Evolutionary conservation across 371 early-diverging fungal species (phyloP), one percentile per base, ranked within the genome.

Genomic region (Nosema muscidifuracis): DNA sequence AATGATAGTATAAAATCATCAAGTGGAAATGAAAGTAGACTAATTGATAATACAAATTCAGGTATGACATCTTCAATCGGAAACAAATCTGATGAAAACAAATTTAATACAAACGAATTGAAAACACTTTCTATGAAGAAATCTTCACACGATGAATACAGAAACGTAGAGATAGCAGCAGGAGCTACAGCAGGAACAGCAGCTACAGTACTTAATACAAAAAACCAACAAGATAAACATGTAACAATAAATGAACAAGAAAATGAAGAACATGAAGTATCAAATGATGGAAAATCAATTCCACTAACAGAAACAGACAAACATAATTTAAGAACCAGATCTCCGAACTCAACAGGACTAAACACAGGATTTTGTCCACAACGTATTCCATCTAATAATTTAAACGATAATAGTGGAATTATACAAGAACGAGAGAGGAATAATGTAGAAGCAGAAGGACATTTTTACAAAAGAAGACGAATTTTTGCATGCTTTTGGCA

Each of bases 401-500:
- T 36, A 28, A 6, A 26, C 22, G 24, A 40, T 30, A 69, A 65
- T 36, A 57, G 51, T 12, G 73, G 74, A 42, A 61, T 80, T 16
- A 30, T 60, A 3, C 58, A 74, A 55, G 65, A 74, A 28, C 65
- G 80, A 65, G 50, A 65, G 1, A 44, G 67, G 2, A 50, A 68
- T 38, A 38, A 55, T 9, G 62, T 77, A 9, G 40, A 67, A 26
- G 56, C 56, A 2, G 80, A 80, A 55, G 77, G 80, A 28, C 38
- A 40, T 20, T 55, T 76, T 1, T 72, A 28, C 22, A 80, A 80
- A 69, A 73, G 66, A 51, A 76, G 77, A 55, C 30, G n/a, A 31
- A 51, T 80, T 24, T 80, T 73, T 61, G 33, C 40, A 4, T 80
- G 80, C 56, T 77, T 77, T 38, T 80, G 80, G 80, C 74, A 74